A percentile compares a stretch with the other conserved stretches of the same genome.
These are phyloP conservation scores for Asclepias syriaca DNA, from an alignment of 257 asterid genomes.

Conservation along the genomic window DNA sequence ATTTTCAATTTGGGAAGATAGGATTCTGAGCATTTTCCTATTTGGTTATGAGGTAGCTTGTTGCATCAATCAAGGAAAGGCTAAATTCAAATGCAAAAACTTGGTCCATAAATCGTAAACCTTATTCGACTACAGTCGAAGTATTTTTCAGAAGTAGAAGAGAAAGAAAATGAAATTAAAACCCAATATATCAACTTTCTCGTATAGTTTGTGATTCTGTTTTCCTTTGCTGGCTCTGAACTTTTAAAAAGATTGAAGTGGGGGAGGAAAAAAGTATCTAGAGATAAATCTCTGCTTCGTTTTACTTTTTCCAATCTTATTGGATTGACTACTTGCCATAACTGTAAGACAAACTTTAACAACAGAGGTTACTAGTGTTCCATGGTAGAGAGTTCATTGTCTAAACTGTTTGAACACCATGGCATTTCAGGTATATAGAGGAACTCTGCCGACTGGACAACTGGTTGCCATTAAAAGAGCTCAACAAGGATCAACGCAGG, in stretches of 20 bases:
- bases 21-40: no score
- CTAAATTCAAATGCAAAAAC: not conserved
- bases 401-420: not conserved
- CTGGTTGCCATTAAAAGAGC: conserved; percentile 81
- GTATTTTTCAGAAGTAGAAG: not conserved
- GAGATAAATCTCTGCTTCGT: not conserved
- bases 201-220: not conserved
- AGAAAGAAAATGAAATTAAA: not conserved
- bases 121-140: not conserved
- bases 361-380: not conserved
- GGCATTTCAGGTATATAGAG: conserved; percentile 60
- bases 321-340: not conserved
- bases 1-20: no score
- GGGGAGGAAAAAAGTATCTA: not conserved
- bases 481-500: conserved; percentile 67
- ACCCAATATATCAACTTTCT: not conserved
- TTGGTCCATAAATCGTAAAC: not conserved
- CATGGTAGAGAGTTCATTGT: not conserved
- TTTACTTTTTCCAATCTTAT: not conserved
- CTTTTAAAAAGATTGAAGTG: not conserved
- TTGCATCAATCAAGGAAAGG: not conserved
- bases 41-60: not conserved
- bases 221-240: not conserved
- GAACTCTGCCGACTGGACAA: conserved; percentile 60
- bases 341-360: not conserved